Percentiles rank a stretch among this genome's conserved stretches.
Evolutionary conservation across 257 asterid species (phyloP).

Genomic region (Gentiana dahurica): DNA sequence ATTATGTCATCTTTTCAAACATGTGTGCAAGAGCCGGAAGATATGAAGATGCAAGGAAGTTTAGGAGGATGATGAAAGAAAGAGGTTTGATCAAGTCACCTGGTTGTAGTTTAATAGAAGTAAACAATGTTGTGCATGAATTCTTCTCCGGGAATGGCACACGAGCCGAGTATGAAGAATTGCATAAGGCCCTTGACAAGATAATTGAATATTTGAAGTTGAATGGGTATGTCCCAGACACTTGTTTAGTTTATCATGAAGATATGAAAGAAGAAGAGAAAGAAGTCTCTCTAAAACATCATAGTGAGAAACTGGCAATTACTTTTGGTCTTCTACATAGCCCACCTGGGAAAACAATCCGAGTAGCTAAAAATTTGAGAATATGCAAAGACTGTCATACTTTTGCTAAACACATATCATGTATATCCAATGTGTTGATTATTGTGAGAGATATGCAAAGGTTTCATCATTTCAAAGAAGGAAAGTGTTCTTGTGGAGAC

Average conservation of each 20-base stretch:
- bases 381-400: constrained; percentile 33
- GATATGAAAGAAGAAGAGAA: constrained; percentile 23
- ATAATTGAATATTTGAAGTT: constrained; percentile 18
- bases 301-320: constrained; percentile 36
- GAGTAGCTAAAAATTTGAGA: constrained; percentile 24
- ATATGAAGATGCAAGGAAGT: constrained; percentile 19
- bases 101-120: constrained; percentile 30
- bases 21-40: constrained; percentile 30
- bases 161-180: constrained; percentile 17
- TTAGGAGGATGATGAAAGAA: constrained; percentile 21
- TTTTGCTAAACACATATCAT: constrained; percentile 27
- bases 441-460: constrained; percentile 29
- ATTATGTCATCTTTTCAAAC: constrained; percentile 25
- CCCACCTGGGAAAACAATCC: constrained; percentile 24
- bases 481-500: constrained; percentile 36
- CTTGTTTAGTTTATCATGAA: constrained; percentile 18
- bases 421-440: constrained; percentile 14
- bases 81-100: constrained; percentile 19
- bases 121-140: constrained; percentile 22
- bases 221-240: constrained; percentile 29
- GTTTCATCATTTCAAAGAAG: constrained; percentile 33
- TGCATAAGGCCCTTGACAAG: constrained; percentile 24
- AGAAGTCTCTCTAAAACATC: constrained; percentile 24
- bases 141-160: constrained; percentile 36
- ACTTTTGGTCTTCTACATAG: constrained; percentile 27